Evolutionary conservation across 495 filamentous ascomycete genomes (phyloP).

Genomic region (Aspergillus incahuasiensis): DNA sequence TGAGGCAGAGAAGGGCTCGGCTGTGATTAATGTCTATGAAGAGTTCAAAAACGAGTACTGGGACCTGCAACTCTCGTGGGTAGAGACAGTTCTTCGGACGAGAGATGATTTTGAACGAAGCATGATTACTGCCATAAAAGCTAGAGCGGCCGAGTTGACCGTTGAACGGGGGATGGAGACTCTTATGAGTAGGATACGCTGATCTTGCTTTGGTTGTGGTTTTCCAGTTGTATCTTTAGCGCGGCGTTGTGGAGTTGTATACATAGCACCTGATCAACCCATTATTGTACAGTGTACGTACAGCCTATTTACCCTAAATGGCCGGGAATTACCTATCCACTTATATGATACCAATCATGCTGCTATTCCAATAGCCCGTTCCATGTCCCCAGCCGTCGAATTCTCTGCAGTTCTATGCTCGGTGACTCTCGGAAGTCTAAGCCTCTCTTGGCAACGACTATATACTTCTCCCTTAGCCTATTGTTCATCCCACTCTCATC

Average conservation of each 20-base stretch:
- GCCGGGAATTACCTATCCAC: background rate
- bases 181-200: constrained; percentile 86
- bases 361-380: background rate
- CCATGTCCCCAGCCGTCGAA: background rate
- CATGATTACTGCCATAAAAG: constrained; percentile 83
- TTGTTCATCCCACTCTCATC: constrained; percentile 25
- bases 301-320: background rate
- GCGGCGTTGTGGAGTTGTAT: constrained; percentile 20
- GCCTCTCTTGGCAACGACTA: constrained; percentile 33
- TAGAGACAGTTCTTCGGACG: constrained; percentile 83
- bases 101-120: constrained; percentile 91
- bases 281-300: background rate
- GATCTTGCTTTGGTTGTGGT: constrained; percentile 14
- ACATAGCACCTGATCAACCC: background rate
- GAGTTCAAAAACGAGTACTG: constrained; percentile 81
- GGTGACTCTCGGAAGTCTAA: constrained; percentile 13
- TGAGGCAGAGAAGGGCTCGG: constrained; percentile 63
- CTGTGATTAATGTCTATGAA: constrained; percentile 71
- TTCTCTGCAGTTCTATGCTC: background rate
- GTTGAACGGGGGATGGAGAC: constrained; percentile 76
- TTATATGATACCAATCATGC: background rate
- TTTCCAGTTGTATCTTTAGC: constrained; percentile 11
- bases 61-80: constrained; percentile 93
- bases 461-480: constrained; percentile 42
- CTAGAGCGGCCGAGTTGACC: constrained; percentile 75